A percentile compares a stretch with the other conserved stretches of the same genome.
Evolutionary conservation across 2,329 filamentous ascomycete genomes (phyloP).

Genomic region (Didymella arachidicola): DNA sequence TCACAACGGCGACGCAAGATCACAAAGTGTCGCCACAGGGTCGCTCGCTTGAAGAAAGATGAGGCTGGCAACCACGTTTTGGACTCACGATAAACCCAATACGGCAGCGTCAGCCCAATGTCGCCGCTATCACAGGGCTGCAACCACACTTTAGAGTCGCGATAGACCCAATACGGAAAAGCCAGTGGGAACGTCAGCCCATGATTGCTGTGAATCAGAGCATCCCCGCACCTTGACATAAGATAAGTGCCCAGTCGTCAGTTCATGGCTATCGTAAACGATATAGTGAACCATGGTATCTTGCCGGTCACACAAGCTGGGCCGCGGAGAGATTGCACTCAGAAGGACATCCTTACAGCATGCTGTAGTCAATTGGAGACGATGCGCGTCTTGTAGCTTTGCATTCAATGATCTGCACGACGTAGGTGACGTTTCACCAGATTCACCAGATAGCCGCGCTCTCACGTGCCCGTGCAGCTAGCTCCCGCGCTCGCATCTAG

Average conservation of each 20-base stretch:
- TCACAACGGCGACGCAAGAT: no score
- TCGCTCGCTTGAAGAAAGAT: no score
- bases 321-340: neutral
- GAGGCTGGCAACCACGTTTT: no score
- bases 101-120: neutral
- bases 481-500: constrained; percentile 5
- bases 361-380: neutral
- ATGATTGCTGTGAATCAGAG: neutral
- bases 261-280: neutral
- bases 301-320: neutral
- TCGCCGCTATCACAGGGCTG: neutral
- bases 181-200: neutral
- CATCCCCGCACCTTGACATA: no score
- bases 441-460: constrained; percentile 11
- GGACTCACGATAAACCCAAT: no score
- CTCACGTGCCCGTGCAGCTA: constrained; percentile 12
- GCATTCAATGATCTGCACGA: neutral
- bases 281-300: neutral
- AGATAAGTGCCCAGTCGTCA: neutral
- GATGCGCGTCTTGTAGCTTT: no score
- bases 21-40: no score
- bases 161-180: neutral
- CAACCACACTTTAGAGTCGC: neutral
- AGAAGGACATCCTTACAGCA: neutral
- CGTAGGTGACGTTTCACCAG: constrained; percentile 5